Evolutionary conservation across 768 basidiomycete species (phyloP).

Genomic region (Termitomyces sp.): DNA sequence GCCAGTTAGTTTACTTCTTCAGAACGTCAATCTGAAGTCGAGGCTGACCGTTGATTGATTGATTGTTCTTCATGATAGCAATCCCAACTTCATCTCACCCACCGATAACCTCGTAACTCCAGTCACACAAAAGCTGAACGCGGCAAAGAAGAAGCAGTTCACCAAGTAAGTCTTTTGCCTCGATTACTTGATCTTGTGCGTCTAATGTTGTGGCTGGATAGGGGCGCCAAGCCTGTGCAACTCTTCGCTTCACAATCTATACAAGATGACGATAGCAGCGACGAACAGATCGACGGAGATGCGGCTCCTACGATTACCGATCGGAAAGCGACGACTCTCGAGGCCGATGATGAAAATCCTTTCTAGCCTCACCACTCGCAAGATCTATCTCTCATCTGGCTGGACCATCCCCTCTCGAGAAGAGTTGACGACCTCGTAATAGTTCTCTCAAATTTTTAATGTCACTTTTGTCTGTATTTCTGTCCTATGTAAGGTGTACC

Average conservation of each 20-base stretch:
- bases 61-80: constrained; percentile 39
- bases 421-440: constrained; percentile 14
- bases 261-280: constrained; percentile 34
- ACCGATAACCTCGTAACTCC: constrained; percentile 96
- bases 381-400: constrained; percentile 14
- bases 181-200: constrained; percentile 2
- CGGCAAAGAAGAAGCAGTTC: constrained; percentile 93
- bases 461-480: constrained; percentile 15
- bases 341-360: constrained; percentile 66
- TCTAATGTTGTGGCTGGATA: constrained; percentile 21
- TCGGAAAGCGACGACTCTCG: constrained; percentile 30
- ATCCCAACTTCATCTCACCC: constrained; percentile 86
- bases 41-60: too few species aligned
- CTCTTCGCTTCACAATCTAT: constrained; percentile 49
- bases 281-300: constrained; percentile 28
- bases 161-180: constrained; percentile 56
- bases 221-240: constrained; percentile 58
- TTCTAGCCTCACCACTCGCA: constrained; percentile 40
- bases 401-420: constrained; percentile 18
- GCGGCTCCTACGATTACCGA: constrained; percentile 16
- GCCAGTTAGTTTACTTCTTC: constrained; percentile 51
- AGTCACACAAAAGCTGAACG: constrained; percentile 85
- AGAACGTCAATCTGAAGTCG: constrained; percentile 5
- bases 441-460: constrained; percentile 12
- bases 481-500: constrained; percentile 17